Base-by-base conservation (phyloP, 441 rosid genomes). In the Pelargonium cotyledonis region DNA sequence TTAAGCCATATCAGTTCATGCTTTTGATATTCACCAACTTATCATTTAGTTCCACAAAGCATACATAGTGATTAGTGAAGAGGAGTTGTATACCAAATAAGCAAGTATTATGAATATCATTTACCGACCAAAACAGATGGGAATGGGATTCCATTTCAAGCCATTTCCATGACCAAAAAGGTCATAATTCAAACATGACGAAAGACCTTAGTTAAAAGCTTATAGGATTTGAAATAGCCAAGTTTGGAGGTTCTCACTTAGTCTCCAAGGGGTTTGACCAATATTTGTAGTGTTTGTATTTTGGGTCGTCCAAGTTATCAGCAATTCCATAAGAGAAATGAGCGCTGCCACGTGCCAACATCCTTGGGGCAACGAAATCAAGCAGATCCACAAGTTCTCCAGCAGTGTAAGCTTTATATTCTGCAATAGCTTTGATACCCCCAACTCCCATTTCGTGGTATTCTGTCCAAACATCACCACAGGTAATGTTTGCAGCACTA, bases 181-280 rank as follows among this genome's bases (percentile, higher is more conserved):
- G 26, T 23, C 26, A 77, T 41, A 68, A 63, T 23, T 23, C 26
- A 23, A 23, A 23, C 26, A 23, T 23, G 26, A 23, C 26, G 2
- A 23, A 23, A 0, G 26, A 23, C 26, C 26, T 23, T 23, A 23
- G 26, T 0, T 23, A 40, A 57, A 55, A 11, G 16, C 57, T 11
- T 49, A 49, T 49, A 49, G 57, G n/a, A 49, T 6, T 8, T n/a
- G 41, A 68, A 65, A 51, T 1, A 31, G 44, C 7, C 5, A 26
- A 71, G 67, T 12, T 35, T 9, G 15, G 29, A 55, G 73, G 67
- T 73, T 57, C 88, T 89, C 80, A 95, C 99, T 76, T 86, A 68
- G 96, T 88, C 72, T 92, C 99, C 78, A 95, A 77, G 55, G 99
- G 98, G 73, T 92, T 95, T 41, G 99, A 92, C 98, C 99, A 95